A percentile compares a stretch with the other conserved stretches of the same genome.
These are phyloP conservation scores for Amanita pallidorosea DNA, from an alignment of 768 basidiomycete genomes.

Conservation along the genomic window DNA sequence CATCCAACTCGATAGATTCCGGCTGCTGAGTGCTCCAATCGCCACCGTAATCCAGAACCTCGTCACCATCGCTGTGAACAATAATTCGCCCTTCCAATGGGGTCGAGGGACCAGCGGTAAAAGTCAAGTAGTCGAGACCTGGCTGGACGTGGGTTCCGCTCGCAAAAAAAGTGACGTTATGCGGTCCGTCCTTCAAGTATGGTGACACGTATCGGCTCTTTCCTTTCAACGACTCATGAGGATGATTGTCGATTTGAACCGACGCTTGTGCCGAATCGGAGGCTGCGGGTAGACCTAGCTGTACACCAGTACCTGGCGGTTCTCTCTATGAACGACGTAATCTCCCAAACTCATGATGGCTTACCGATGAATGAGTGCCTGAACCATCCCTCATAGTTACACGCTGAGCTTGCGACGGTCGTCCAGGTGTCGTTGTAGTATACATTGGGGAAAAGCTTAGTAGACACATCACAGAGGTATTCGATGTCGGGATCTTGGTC, in stretches of 20 bases:
- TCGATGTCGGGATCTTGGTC: slow-evolving; percentile 24
- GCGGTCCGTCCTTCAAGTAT: slow-evolving; percentile 21
- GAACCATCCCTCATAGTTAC: slow-evolving; percentile 26
- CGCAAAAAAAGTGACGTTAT: slow-evolving; percentile 25
- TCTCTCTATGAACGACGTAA: neutral
- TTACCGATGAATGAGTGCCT: slow-evolving; percentile 27
- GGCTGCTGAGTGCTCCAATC: slow-evolving; percentile 19
- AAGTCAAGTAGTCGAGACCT: slow-evolving; percentile 28
- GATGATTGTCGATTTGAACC: slow-evolving; percentile 26
- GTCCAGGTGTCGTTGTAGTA: slow-evolving; percentile 32
- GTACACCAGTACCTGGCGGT: slow-evolving; percentile 21
- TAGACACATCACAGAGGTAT: slow-evolving; percentile 25
- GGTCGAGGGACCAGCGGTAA: slow-evolving; percentile 25
- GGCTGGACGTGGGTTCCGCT: slow-evolving; percentile 16
- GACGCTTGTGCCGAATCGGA: slow-evolving; percentile 16
- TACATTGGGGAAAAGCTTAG: slow-evolving; percentile 21
- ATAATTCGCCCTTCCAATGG: slow-evolving; percentile 22
- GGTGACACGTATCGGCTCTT: slow-evolving; percentile 22
- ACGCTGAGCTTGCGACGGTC: slow-evolving; percentile 17
- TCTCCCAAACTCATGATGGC: neutral
- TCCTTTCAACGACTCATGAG: slow-evolving; percentile 18
- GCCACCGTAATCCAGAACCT: slow-evolving; percentile 19
- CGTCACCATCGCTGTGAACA: slow-evolving; percentile 26
- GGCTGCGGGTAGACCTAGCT: slow-evolving; percentile 12
- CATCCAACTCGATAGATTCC: slow-evolving; percentile 12